These are phyloP conservation scores for Circinella minor DNA, from an alignment of 371 early-diverging fungal genomes.

Conservation along the genomic window DNA sequence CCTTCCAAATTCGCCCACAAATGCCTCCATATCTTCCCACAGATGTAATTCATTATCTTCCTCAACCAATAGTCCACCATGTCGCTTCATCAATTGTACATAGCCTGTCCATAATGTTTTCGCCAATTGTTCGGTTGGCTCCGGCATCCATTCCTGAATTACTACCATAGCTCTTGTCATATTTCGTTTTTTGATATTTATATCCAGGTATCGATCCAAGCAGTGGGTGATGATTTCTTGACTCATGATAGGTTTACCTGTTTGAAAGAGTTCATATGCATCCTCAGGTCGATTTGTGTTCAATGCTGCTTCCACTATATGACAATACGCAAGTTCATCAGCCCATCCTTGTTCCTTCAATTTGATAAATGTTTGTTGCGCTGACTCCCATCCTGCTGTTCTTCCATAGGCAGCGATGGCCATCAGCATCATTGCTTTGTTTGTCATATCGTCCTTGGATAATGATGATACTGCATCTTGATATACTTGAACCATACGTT, in stretches of 20 bases:
- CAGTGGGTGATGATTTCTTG: constrained; percentile 1
- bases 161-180: constrained; percentile 9
- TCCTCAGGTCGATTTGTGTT: constrained; percentile 11
- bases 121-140: background rate
- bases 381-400: constrained; percentile 13
- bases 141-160: background rate
- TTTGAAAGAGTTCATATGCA: constrained; percentile 11
- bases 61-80: background rate
- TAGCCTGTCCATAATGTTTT: constrained; percentile 9
- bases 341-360: constrained; percentile 14
- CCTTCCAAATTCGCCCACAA: constrained; percentile 14
- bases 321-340: constrained; percentile 17
- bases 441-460: constrained; percentile 12
- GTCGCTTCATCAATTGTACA: constrained; percentile 9
- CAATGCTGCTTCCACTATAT: constrained; percentile 29
- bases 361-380: constrained; percentile 20
- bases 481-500: constrained; percentile 22
- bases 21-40: constrained; percentile 4
- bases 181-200: constrained; percentile 12
- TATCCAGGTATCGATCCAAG: constrained; percentile 11
- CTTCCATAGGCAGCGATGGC: constrained; percentile 37
- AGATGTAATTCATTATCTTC: background rate
- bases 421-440: constrained; percentile 20
- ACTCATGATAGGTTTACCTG: constrained; percentile 5
- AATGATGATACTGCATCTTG: constrained; percentile 16